Evolutionary conservation across 129 eudicot genomes (phyloP), one percentile per base, ranked within the genome.

Genomic region (Daucus carota): DNA sequence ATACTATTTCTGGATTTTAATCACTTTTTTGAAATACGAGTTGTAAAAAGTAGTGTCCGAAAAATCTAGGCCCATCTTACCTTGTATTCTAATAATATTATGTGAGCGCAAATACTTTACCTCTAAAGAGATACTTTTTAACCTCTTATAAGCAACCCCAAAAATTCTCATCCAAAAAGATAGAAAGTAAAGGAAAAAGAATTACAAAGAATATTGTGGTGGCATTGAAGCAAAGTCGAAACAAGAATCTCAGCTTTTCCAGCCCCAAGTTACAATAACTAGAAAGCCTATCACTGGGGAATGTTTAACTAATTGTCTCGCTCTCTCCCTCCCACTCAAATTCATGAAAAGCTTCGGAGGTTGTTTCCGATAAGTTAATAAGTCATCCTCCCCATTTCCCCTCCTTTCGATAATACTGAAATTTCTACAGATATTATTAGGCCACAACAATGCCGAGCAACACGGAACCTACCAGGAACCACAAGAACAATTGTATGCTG

Each of bases 381-480:
- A 57, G 65, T 24, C 24, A n/a, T n/a, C 65, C 65, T 57, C 70
- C 40, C 70, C 70, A 29, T 63, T 62, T 33, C 38, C 41, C 72
- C 72, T 7, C 44, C 44, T 18, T 31, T 17, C 22, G 72, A 31
- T 32, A 32, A 31, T 32, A 32, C 72, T 67, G 72, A 34, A 33
- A 67, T 67, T 67, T 34, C 24, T 32, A 67, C 72, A 18, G 18
- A 67, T 34, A 32, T 34, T 34, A 67, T 34, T 34, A 67, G 44
- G 34, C 65, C 65, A 57, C 32, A 24, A 57, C 65, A n/a, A n/a
- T 31, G 41, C 70, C 41, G 22, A 65, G 38, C 70, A 33, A 18
- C 72, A 67, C 18, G 28, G 42, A 67, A 67, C 72, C 72, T 32
- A 67, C 72, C 72, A 67, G 43, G 72, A 33, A 67, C 43, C 41